Evolutionary conservation across 805 yeast species (phyloP).

Genomic region (Cyberlindnera xylosilytica): DNA sequence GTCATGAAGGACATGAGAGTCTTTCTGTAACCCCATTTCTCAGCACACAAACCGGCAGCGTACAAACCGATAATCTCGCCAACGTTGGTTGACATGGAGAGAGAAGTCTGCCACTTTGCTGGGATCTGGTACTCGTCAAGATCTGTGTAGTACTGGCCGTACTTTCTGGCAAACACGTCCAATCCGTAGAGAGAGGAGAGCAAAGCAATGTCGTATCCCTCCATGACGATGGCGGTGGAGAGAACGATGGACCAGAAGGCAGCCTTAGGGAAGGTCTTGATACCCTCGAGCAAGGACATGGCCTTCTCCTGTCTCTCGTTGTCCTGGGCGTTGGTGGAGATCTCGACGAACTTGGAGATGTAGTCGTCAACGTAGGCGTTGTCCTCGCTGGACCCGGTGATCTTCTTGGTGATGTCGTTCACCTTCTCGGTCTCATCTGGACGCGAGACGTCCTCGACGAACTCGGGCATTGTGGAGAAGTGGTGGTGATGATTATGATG

Average conservation of each 20-base stretch:
- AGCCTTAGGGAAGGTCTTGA: slow-evolving; percentile 28
- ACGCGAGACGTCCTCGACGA: slow-evolving; percentile 17
- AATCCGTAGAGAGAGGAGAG: slow-evolving; percentile 36
- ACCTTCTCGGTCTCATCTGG: slow-evolving; percentile 10
- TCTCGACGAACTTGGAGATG: slow-evolving; percentile 21
- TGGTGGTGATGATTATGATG: no score
- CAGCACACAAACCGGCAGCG: slow-evolving; percentile 25
- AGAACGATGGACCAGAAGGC: slow-evolving; percentile 39
- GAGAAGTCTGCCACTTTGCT: slow-evolving; percentile 39
- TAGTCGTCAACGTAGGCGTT: slow-evolving; percentile 15
- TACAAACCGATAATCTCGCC: slow-evolving; percentile 29
- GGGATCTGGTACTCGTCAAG: slow-evolving; percentile 29
- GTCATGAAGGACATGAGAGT: slow-evolving; percentile 31
- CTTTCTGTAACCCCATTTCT: slow-evolving; percentile 36
- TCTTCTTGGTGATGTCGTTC: slow-evolving; percentile 11
- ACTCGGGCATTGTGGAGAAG: slow-evolving; percentile 11
- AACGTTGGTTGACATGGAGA: slow-evolving; percentile 32
- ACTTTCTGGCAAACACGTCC: slow-evolving; percentile 35
- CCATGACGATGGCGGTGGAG: slow-evolving; percentile 38
- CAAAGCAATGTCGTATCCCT: slow-evolving; percentile 38
- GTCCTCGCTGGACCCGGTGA: slow-evolving; percentile 5
- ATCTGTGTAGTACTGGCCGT: slow-evolving; percentile 28
- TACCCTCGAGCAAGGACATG: slow-evolving; percentile 19
- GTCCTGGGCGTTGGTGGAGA: slow-evolving; percentile 17
- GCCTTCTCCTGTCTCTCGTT: slow-evolving; percentile 17